phyloP scores from a whole-genome alignment of 352 stramenopile genomes.

The Plasmopara muralis region DNA sequence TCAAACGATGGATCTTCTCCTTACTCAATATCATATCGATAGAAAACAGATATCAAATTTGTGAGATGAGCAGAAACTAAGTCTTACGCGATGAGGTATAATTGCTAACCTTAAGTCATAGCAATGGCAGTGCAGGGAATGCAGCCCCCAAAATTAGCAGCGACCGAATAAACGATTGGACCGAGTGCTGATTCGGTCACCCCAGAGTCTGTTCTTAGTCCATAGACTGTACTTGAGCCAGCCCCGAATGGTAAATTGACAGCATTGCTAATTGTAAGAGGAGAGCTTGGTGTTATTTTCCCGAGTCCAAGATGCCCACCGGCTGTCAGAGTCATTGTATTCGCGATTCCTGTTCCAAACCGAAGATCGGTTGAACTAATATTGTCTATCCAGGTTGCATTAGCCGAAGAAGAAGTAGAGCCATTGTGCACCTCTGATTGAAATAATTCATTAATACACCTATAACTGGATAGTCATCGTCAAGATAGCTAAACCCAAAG shows the following conservation, averaged over 20 bases:
- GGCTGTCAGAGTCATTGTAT: neutral
- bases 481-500: neutral
- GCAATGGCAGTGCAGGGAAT: slow-evolving; percentile 1
- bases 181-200: neutral
- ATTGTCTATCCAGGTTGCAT: slow-evolving; percentile 1
- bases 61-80: too few species aligned
- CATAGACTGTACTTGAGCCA: neutral
- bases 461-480: neutral
- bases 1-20: too few species aligned
- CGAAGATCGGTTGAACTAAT: neutral
- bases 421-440: neutral
- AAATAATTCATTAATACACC: neutral
- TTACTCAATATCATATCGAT: too few species aligned
- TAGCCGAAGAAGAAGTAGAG: neutral
- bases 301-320: neutral
- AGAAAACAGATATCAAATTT: too few species aligned
- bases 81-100: too few species aligned
- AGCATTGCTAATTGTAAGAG: neutral
- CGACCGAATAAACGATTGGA: neutral
- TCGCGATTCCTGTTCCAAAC: neutral
- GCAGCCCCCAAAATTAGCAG: neutral
- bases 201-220: neutral
- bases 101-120: too few species aligned
- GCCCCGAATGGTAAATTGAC: neutral
- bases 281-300: neutral